Percentiles rank a stretch among this genome's conserved stretches.
phyloP scores from a whole-genome alignment of 139 green algal species.

The Chlorella sp. region DNA sequence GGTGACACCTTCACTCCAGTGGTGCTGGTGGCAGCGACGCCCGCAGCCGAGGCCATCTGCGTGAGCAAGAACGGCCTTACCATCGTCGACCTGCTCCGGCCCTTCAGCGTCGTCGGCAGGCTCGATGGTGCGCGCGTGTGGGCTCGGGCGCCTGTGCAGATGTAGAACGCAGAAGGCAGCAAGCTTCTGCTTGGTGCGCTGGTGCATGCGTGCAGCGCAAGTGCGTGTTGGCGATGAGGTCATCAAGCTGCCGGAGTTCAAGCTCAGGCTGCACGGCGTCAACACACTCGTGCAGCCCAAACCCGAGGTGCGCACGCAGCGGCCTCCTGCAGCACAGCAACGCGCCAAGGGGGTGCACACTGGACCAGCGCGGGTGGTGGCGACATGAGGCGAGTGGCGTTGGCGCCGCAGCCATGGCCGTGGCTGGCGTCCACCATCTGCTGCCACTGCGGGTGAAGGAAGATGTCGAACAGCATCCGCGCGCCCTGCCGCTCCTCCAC shows the following conservation, averaged over 20 bases:
- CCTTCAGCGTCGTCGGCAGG: slow-evolving; percentile 50
- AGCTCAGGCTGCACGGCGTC: slow-evolving; percentile 57
- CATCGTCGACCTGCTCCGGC: slow-evolving; percentile 70
- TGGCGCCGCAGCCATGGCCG: no score
- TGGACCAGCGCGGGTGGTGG: no score
- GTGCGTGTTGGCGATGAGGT: slow-evolving; percentile 63
- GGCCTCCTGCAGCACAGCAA: no score
- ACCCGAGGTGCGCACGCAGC: no score
- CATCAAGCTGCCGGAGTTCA: slow-evolving; percentile 66
- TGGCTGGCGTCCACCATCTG: no score
- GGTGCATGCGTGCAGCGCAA: slow-evolving; percentile 36
- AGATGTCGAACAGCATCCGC: no score
- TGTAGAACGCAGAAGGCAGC: no score
- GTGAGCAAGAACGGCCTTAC: slow-evolving; percentile 50
- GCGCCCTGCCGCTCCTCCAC: no score
- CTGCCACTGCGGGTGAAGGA: no score
- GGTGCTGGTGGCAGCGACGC: slow-evolving; percentile 54
- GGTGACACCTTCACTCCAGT: slow-evolving; percentile 40
- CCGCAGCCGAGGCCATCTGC: slow-evolving; percentile 48
- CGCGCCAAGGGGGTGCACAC: no score
- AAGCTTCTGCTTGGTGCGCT: background rate
- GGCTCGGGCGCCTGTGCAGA: no score
- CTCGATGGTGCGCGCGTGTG: slow-evolving; percentile 81
- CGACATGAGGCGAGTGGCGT: no score
- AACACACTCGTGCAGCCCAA: slow-evolving; percentile 57